Percentiles rank a stretch among this genome's conserved stretches.
Conservation (phyloP, 1,139 yeast species). For the Blastobotrys ciferrii region DNA sequence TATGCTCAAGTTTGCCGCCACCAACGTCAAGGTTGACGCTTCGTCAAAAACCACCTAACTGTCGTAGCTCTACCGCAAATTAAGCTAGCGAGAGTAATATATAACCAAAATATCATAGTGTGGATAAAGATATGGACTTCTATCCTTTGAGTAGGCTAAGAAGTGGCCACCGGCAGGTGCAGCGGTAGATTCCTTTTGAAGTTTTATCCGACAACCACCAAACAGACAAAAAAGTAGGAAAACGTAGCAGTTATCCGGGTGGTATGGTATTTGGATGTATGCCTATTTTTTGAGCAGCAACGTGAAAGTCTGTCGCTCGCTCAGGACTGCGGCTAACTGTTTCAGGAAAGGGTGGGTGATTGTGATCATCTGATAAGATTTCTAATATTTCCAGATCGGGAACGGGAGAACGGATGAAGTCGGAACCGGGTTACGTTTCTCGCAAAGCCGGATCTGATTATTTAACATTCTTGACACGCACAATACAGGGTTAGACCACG, state of each 20-base stretch:
- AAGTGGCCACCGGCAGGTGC: too few relatives aligned
- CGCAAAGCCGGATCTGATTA: neutral
- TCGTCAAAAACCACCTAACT: neutral
- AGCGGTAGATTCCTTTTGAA: too few relatives aligned
- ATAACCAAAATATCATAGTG: too few relatives aligned
- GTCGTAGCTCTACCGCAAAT: neutral
- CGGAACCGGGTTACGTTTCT: neutral
- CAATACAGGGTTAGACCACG: neutral
- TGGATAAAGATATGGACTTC: too few relatives aligned
- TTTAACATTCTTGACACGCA: neutral
- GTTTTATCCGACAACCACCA: too few relatives aligned
- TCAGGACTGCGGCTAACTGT: neutral
- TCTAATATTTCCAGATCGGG: neutral
- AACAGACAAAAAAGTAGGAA: too few relatives aligned
- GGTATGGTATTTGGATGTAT: too few relatives aligned
- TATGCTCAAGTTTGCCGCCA: conserved; percentile 10
- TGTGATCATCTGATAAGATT: neutral
- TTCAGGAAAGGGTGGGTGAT: neutral
- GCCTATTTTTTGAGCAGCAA: too few relatives aligned
- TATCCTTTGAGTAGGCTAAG: too few relatives aligned
- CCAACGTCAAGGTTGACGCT: conserved; percentile 3
- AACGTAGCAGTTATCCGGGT: too few relatives aligned
- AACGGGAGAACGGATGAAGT: neutral
- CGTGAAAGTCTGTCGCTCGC: too few relatives aligned
- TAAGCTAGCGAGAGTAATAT: too few relatives aligned